Evolutionary conservation across 495 filamentous ascomycete species (phyloP).

Genomic region (Thozetella sp.): DNA sequence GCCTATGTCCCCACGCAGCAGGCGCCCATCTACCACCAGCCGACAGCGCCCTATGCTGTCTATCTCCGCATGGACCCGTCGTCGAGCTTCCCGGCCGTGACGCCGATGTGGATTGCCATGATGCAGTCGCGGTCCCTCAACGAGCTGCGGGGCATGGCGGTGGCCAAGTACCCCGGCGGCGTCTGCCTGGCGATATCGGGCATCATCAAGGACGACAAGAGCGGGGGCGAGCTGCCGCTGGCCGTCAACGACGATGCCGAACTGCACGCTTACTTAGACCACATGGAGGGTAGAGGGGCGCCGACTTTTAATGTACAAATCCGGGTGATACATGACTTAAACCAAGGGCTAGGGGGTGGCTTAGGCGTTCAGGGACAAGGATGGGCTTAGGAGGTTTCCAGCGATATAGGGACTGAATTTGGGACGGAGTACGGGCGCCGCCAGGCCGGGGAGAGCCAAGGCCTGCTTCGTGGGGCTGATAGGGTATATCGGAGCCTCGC

Average conservation of each 20-base stretch:
- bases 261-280: conserved; percentile 67
- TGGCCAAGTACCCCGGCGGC: conserved; percentile 55
- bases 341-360: background rate
- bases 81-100: conserved; percentile 44
- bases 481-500: no score
- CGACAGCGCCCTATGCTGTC: conserved; percentile 33
- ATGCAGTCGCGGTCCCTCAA: conserved; percentile 54
- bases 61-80: conserved; percentile 66
- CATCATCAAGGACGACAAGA: conserved; percentile 56
- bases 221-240: conserved; percentile 59
- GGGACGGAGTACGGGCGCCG: no score
- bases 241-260: conserved; percentile 70
- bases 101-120: conserved; percentile 65
- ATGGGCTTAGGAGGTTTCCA: no score
- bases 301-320: conserved; percentile 62
- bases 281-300: conserved; percentile 59
- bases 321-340: background rate
- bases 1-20: conserved; percentile 1
- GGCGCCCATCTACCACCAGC: background rate
- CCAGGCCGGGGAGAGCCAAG: no score
- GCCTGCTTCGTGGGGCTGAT: no score
- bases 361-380: background rate
- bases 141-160: conserved; percentile 56
- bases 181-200: conserved; percentile 64
- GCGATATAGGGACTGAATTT: no score